Conservation (phyloP, 2,329 filamentous ascomycete species). For the Pyricularia sp. region DNA sequence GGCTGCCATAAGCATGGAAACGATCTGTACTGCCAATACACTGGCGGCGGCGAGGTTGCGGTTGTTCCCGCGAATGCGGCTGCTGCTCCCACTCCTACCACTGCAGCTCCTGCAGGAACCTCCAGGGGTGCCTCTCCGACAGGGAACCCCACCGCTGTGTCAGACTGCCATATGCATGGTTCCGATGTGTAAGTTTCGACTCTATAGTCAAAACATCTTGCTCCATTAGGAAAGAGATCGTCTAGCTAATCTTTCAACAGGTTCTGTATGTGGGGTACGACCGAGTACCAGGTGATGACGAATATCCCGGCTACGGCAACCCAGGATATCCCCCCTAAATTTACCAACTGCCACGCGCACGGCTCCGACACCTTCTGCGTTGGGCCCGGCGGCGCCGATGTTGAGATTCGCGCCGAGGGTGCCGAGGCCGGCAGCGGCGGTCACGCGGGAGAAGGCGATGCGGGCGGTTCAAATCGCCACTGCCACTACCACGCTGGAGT, state of each 20-base stretch:
- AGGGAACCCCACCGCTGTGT: slow-evolving; percentile 21
- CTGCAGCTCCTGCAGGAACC: slow-evolving; percentile 3
- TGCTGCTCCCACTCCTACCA: slow-evolving; percentile 8
- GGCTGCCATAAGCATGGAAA: slow-evolving; percentile 41
- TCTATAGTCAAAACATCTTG: neutral
- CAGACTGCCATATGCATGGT: slow-evolving; percentile 31
- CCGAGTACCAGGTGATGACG: slow-evolving; percentile 40
- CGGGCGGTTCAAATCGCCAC: slow-evolving; percentile 18
- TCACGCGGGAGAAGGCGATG: slow-evolving; percentile 15
- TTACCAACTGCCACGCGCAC: slow-evolving; percentile 57
- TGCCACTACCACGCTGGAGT: slow-evolving; percentile 71
- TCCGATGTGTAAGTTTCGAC: slow-evolving; percentile 24
- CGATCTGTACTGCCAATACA: slow-evolving; percentile 28
- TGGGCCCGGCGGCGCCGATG: slow-evolving; percentile 28
- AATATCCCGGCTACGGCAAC: slow-evolving; percentile 38
- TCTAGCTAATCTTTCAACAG: slow-evolving; percentile 16
- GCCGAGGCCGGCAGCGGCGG: slow-evolving; percentile 14
- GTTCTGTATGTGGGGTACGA: slow-evolving; percentile 32
- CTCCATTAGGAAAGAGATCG: neutral
- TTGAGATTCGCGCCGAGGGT: slow-evolving; percentile 31
- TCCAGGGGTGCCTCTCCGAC: neutral
- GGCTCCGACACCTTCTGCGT: slow-evolving; percentile 30
- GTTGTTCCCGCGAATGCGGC: slow-evolving; percentile 20
- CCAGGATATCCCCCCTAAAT: slow-evolving; percentile 46
- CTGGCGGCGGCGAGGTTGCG: slow-evolving; percentile 26